A percentile compares a stretch with the other conserved stretches of the same genome.
These are phyloP conservation scores for Nothophoma quercina DNA, from an alignment of 2,329 filamentous ascomycete genomes.

Conservation along the genomic window DNA sequence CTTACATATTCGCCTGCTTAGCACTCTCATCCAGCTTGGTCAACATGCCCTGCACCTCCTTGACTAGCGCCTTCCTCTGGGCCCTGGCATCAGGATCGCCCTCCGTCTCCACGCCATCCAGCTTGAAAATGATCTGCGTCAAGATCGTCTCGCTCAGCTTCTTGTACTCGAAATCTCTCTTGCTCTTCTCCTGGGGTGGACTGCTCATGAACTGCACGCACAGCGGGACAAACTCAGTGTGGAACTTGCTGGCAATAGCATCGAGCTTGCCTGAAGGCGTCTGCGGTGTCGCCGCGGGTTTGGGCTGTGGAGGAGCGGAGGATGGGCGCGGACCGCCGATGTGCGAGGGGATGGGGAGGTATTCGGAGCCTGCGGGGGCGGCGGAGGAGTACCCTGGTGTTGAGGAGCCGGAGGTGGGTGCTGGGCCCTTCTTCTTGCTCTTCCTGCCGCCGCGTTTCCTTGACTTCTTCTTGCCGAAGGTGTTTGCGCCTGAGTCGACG, in stretches of 20 bases:
- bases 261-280: conserved; percentile 66
- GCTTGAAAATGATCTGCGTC: conserved; percentile 77
- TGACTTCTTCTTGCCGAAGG: conserved; percentile 43
- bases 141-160: conserved; percentile 78
- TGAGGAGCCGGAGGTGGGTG: conserved; percentile 49
- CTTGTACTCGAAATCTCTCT: conserved; percentile 76
- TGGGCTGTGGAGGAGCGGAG: conserved; percentile 47
- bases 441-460: conserved; percentile 50
- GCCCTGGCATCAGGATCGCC: conserved; percentile 70
- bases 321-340: conserved; percentile 44
- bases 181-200: conserved; percentile 68
- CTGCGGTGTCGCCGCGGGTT: conserved; percentile 42
- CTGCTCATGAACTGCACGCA: conserved; percentile 67
- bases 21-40: conserved; percentile 67
- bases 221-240: conserved; percentile 68
- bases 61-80: conserved; percentile 76
- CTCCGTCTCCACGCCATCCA: conserved; percentile 78
- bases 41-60: conserved; percentile 72
- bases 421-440: conserved; percentile 56
- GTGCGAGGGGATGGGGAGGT: conserved; percentile 48
- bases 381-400: conserved; percentile 51
- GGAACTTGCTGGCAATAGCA: conserved; percentile 70
- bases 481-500: conserved; percentile 38
- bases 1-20: conserved; percentile 21
- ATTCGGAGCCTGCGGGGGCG: conserved; percentile 45